These are phyloP conservation scores for Vigna hirtella DNA, from an alignment of 306 rosid genomes.

Conservation along the genomic window DNA sequence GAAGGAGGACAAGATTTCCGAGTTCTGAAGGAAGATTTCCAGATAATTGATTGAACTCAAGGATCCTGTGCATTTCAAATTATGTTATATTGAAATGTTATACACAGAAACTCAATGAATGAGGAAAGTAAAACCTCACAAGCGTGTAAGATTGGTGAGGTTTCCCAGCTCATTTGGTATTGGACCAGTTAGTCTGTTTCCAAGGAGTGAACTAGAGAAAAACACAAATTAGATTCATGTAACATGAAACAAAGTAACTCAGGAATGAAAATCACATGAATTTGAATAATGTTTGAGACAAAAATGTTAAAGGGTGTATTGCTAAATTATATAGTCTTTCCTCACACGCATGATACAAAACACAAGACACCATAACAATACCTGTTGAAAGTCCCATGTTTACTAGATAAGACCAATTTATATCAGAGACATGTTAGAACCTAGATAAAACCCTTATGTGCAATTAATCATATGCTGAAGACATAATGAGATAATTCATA, in stretches of 20 bases:
- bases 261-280: background rate
- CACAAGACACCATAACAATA: background rate
- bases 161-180: conserved; percentile 58
- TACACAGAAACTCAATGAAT: background rate
- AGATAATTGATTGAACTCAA: conserved; percentile 57
- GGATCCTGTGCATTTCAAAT: conserved; percentile 41
- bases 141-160: conserved; percentile 36
- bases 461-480: background rate
- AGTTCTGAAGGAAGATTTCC: conserved; percentile 58
- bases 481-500: background rate
- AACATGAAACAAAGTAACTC: background rate
- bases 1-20: conserved; percentile 49
- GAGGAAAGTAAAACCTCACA: conserved; percentile 51
- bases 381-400: no score
- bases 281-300: background rate
- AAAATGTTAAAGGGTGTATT: background rate
- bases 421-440: no score
- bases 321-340: background rate
- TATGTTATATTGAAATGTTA: background rate
- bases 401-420: no score
- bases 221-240: background rate
- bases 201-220: conserved; percentile 52
- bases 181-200: conserved; percentile 63
- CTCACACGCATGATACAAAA: background rate
- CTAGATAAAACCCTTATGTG: no score